These are phyloP conservation scores for Malbranchea cinnamomea DNA, from an alignment of 2,329 filamentous ascomycete species.

Conservation along the genomic window DNA sequence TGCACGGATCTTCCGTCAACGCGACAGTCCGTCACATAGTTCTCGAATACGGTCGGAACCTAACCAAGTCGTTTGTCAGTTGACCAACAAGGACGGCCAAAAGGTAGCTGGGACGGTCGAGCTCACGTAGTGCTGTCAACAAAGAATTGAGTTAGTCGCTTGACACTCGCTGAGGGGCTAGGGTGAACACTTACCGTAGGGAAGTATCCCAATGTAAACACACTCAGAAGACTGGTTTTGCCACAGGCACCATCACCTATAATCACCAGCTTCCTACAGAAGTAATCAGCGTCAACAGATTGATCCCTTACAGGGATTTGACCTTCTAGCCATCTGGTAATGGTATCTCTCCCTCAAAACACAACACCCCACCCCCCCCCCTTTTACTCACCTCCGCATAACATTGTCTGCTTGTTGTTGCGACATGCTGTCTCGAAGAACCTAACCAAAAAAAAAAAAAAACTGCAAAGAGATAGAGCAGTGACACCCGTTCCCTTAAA, in stretches of 20 bases:
- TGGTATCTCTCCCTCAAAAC: not conserved
- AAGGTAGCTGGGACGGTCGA: too few relatives aligned
- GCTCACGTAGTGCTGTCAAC: too few relatives aligned
- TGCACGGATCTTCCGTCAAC: slow-evolving; percentile 99
- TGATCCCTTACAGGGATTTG: not conserved
- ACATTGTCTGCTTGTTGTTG: slow-evolving; percentile 28
- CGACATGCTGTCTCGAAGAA: slow-evolving; percentile 18
- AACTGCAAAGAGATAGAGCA: too few relatives aligned
- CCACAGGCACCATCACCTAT: slow-evolving; percentile 96
- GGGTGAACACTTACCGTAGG: slow-evolving; percentile 58
- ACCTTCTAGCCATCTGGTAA: slow-evolving; percentile 1
- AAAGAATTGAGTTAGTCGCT: too few relatives aligned
- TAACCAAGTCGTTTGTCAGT: slow-evolving; percentile 26
- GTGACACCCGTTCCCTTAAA: too few relatives aligned
- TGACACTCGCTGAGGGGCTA: slow-evolving; percentile 3
- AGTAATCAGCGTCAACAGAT: slow-evolving; percentile 3
- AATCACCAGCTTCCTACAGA: slow-evolving; percentile 75
- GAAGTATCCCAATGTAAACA: slow-evolving; percentile 96
- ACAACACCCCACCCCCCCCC: not conserved
- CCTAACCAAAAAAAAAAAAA: slow-evolving; percentile 3
- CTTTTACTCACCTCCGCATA: slow-evolving; percentile 16
- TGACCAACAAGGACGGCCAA: too few relatives aligned
- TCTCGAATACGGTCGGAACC: slow-evolving; percentile 97
- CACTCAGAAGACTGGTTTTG: slow-evolving; percentile 92
- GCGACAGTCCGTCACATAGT: slow-evolving; percentile 97